Evolutionary conservation across 352 stramenopile genomes (phyloP), one percentile per base, ranked within the genome.

Genomic region (Phytopythium delawarense): DNA sequence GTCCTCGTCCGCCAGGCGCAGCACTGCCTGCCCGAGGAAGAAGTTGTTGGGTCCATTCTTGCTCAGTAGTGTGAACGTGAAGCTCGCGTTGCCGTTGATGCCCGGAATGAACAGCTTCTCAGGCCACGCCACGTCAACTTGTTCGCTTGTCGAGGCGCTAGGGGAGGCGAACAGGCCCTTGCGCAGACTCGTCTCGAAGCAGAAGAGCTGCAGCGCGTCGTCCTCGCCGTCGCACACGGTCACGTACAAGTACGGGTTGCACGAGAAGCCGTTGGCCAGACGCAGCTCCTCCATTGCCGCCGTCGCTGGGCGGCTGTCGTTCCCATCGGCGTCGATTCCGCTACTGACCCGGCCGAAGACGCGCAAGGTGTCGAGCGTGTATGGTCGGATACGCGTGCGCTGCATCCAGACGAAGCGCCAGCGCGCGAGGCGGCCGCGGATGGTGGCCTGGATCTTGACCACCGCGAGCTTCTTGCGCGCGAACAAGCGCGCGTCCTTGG

Each of bases 21-120:
- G 59, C 23, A 86, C 65, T 16, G 66, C 73, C 65, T 91, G 82
- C 0, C 79, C 82, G 7, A 91, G 68, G 59, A 91, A 79, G 61
- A 91, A 91, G 37, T 86, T 84, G 61, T 91, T 91, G 4, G 82
- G 82, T 0, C 82, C 82, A 54, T 91, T 91, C 60, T 89, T 89
- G 64, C 78, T 89, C 13, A 89, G 68, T 11, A 91, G 44, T 5
- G 82, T 91, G 62, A 91, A 88, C 57, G 76, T 85, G 32, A 91
- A 74, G 23, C 76, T 88, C 12, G 79, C 71, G 50, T 88, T 88
- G 39, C 82, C 82, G 35, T 91, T 77, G 0, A 87, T 75, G 15
- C 82, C 82, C 0, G 82, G 82, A 9, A 88, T 72, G 39, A 91
- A 88, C 46, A 89, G 76, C 65, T 65, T 65, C 57, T 91, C 82